Evolutionary conservation across 768 basidiomycete genomes (phyloP).

Genomic region (Trametes meyenii): DNA sequence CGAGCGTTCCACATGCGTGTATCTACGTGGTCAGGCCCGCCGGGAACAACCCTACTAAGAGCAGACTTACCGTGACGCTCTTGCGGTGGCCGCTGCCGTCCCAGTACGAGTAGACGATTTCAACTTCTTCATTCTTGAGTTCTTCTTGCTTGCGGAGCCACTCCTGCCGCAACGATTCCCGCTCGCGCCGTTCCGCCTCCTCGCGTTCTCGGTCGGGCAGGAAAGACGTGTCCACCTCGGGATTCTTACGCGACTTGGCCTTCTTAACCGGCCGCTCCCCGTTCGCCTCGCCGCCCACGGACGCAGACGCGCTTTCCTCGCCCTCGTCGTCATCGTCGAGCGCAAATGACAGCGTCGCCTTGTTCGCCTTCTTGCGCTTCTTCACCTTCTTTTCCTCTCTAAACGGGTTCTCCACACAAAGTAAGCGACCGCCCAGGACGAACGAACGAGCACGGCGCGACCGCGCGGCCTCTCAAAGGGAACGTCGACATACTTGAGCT

Average conservation of each 20-base stretch:
- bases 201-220: constrained; percentile 97
- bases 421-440: constrained; percentile 42
- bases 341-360: constrained; percentile 89
- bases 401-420: constrained; percentile 80
- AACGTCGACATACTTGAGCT: constrained; percentile 75
- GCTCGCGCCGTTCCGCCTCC: constrained; percentile 84
- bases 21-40: constrained; percentile 29
- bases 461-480: constrained; percentile 29
- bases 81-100: constrained; percentile 97
- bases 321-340: constrained; percentile 81
- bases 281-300: constrained; percentile 35
- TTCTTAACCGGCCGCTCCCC: constrained; percentile 64
- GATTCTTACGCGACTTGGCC: constrained; percentile 89
- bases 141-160: constrained; percentile 80
- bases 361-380: constrained; percentile 90
- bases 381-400: constrained; percentile 87
- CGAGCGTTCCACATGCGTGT: constrained; percentile 20
- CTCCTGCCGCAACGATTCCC: constrained; percentile 86
- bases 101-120: constrained; percentile 97
- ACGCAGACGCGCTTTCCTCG: constrained; percentile 41
- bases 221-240: constrained; percentile 96
- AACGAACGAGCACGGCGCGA: constrained; percentile 3
- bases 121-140: constrained; percentile 75
- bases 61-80: constrained; percentile 72
- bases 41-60: not conserved